A percentile compares a stretch with the other conserved stretches of the same genome.
phyloP scores from a whole-genome alignment of 2,329 filamentous ascomycete genomes.

The Colletotrichum acutatum region DNA sequence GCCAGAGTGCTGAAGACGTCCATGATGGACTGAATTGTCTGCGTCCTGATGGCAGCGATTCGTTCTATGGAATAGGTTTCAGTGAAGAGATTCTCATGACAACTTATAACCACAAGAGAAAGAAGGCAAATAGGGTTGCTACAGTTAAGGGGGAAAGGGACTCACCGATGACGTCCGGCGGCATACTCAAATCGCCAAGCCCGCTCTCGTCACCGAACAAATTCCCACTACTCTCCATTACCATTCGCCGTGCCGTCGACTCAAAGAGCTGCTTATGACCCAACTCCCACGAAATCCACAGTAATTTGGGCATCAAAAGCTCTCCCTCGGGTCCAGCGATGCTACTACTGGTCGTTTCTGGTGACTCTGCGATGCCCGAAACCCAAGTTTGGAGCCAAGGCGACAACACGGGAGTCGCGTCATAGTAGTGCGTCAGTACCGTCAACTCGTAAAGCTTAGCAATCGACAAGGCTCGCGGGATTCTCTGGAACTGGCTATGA shows the following conservation, averaged over 20 bases:
- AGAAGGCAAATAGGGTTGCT: background rate
- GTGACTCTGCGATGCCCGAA: constrained; percentile 29
- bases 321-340: background rate
- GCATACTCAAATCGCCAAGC: constrained; percentile 28
- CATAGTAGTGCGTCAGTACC: constrained; percentile 46
- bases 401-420: constrained; percentile 39
- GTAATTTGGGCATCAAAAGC: constrained; percentile 37
- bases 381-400: constrained; percentile 42
- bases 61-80: constrained; percentile 20
- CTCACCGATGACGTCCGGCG: constrained; percentile 39
- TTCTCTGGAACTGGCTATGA: constrained; percentile 42
- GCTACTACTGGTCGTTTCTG: constrained; percentile 20
- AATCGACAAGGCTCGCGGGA: constrained; percentile 39
- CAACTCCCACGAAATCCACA: constrained; percentile 48
- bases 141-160: background rate
- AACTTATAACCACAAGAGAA: background rate
- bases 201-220: constrained; percentile 19
- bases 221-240: constrained; percentile 37
- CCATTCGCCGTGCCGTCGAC: constrained; percentile 37
- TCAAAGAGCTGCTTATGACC: constrained; percentile 41
- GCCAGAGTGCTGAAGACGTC: constrained; percentile 41
- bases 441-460: constrained; percentile 43
- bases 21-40: constrained; percentile 40
- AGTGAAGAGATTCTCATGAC: background rate
- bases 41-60: constrained; percentile 37